Evolutionary conservation across 2,329 filamentous ascomycete genomes (phyloP).

Genomic region (Colletotrichum sp.): DNA sequence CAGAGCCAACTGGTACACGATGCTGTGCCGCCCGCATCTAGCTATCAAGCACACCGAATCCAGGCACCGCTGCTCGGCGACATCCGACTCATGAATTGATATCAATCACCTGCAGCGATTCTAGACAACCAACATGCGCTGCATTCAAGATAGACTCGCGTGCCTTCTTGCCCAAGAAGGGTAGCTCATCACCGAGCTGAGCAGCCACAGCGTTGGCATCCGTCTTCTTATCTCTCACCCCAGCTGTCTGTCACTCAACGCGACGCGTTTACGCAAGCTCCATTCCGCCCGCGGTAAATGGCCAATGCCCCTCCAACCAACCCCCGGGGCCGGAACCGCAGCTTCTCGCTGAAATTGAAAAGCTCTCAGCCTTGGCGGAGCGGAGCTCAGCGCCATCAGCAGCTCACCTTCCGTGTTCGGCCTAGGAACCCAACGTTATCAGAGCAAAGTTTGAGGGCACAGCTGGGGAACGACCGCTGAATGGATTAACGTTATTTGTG

Average conservation of each 20-base stretch:
- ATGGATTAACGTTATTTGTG: conserved; percentile 14
- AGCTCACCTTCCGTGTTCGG: conserved; percentile 11
- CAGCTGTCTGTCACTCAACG: background rate
- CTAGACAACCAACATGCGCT: background rate
- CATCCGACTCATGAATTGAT: background rate
- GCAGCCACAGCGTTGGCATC: background rate
- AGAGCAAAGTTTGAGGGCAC: background rate
- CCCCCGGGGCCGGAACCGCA: background rate
- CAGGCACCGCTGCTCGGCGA: background rate
- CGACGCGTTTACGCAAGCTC: background rate
- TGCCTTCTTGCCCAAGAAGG: conserved; percentile 9
- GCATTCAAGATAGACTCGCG: background rate
- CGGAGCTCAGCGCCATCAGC: background rate
- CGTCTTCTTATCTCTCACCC: background rate
- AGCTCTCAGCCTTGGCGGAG: background rate
- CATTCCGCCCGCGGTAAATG: background rate
- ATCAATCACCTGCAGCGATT: background rate
- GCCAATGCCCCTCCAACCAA: background rate
- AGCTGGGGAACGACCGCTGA: background rate
- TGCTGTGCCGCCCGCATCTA: background rate
- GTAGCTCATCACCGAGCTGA: background rate
- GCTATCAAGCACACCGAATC: background rate
- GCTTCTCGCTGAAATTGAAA: background rate
- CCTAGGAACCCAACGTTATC: conserved; percentile 8
- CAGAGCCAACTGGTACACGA: background rate